phyloP scores from a whole-genome alignment of 352 stramenopile species.

The Aphanomyces cochlioides region DNA sequence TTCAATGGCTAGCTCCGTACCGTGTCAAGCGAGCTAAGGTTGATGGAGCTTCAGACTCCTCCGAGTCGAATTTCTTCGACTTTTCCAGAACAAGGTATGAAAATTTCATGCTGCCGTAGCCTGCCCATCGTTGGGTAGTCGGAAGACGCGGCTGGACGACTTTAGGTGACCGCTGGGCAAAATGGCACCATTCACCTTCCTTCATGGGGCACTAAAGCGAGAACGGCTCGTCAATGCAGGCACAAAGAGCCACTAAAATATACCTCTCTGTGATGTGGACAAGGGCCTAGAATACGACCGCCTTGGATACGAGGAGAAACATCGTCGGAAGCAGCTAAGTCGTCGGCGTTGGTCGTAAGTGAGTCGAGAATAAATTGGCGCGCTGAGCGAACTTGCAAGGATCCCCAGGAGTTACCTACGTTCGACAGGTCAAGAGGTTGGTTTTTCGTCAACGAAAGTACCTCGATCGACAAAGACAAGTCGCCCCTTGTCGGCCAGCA shows the following conservation, averaged over 20 bases:
- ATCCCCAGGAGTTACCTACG: constrained; percentile 71
- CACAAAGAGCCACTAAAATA: not conserved
- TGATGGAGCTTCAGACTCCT: constrained; percentile 31
- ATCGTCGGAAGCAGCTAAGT: constrained; percentile 35
- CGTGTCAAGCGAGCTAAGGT: constrained; percentile 58
- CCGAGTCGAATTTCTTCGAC: constrained; percentile 35
- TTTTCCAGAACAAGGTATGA: constrained; percentile 83
- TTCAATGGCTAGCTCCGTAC: constrained; percentile 31
- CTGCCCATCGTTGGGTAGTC: constrained; percentile 76
- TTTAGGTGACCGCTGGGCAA: constrained; percentile 73
- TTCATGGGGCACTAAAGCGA: constrained; percentile 50
- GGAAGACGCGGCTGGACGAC: constrained; percentile 68
- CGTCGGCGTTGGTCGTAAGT: constrained; percentile 40
- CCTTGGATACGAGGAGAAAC: constrained; percentile 32
- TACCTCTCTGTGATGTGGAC: constrained; percentile 68
- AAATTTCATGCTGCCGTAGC: constrained; percentile 83
- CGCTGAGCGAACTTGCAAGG: constrained; percentile 74
- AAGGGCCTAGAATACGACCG: constrained; percentile 63
- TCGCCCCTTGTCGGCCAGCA: constrained; percentile 67
- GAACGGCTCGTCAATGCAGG: not conserved
- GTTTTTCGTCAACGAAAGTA: not conserved
- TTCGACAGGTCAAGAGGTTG: not conserved
- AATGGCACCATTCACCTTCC: constrained; percentile 81
- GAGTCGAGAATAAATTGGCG: constrained; percentile 83
- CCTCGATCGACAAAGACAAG: constrained; percentile 68